Base-by-base conservation (phyloP, 2,329 filamentous ascomycete species). In the Blastomyces gilchristii region DNA sequence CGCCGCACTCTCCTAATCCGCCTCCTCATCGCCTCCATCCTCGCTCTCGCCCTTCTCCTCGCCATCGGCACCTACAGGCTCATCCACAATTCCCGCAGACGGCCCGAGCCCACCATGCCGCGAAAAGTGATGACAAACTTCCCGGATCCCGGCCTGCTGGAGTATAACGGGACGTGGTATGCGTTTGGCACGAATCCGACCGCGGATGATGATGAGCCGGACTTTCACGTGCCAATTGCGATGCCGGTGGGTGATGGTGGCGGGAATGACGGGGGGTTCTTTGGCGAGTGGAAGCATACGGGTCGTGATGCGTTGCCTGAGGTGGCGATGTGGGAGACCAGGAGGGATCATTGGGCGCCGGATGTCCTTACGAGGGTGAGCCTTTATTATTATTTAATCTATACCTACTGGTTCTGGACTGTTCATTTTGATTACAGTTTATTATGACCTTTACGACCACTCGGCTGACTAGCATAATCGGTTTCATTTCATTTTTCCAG, bases 331-430 rank as follows among this genome's bases (percentile, higher is more conserved):
- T 87, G 85, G 84, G 81, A 81, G 34, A 78, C 73, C 8, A 78
- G 78, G 6, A 69, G 71, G 14, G 79, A 83, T 63, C 82, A 81
- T 22, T 87, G 84, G 84, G 85, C 85, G 0, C 85, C 84, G 11
- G 84, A 86, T 69, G 81, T 86, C 7, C 77, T 79, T 9, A 75
- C 75, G 61, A 72, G 84, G 34, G 73, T 75, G 68, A 66, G n/a
- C n/a, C n/a, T 22, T 22, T 22, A 22, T 22, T 22, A 22, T 22
- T 22, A 22, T 22, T 22, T 22, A 22, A 22, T 22, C n/a, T 22
- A 22, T 22, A 22, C n/a, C n/a, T 22, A 22, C n/a, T 22, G n/a
- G n/a, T 22, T 22, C n/a, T 22, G n/a, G n/a, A 22, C n/a, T 71
- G 67, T 25, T 45, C 22, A n/a, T 18, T 43, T 47, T 22, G n/a